Evolutionary conservation across 805 yeast species (phyloP).

Genomic region (Yamadazyma scolyti): DNA sequence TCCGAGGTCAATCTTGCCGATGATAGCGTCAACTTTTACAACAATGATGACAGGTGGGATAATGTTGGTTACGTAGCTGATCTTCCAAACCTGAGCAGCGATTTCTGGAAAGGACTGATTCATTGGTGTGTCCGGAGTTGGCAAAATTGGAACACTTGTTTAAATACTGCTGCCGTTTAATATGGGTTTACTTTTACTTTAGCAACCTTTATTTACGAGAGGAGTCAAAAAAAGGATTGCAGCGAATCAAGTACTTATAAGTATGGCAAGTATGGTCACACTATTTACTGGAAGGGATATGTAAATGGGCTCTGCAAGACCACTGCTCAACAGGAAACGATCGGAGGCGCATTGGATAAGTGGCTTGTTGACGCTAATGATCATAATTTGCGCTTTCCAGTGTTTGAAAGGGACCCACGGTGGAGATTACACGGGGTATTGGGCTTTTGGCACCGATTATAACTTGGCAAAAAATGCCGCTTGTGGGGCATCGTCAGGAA

Average conservation of each 20-base stretch:
- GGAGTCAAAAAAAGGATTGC: conserved; percentile 1
- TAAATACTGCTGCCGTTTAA: not conserved
- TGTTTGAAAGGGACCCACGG: conserved; percentile 3
- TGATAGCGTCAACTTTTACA: too few relatives aligned
- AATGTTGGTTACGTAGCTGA: too few relatives aligned
- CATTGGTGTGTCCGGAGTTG: conserved; percentile 1
- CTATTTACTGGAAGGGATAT: not conserved
- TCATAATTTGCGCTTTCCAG: conserved; percentile 1
- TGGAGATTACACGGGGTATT: conserved; percentile 1
- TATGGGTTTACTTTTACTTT: not conserved
- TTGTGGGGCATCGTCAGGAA: too few relatives aligned
- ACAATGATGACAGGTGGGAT: too few relatives aligned
- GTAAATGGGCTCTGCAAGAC: not conserved
- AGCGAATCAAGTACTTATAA: conserved; percentile 1
- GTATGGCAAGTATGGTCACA: conserved; percentile 1
- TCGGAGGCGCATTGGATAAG: conserved; percentile 1
- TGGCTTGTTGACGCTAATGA: not conserved
- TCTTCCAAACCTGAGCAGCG: too few relatives aligned
- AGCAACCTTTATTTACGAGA: not conserved
- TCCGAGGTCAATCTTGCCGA: too few relatives aligned
- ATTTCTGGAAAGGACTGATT: too few relatives aligned
- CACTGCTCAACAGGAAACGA: not conserved
- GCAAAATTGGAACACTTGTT: not conserved
- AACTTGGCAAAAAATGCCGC: not conserved
- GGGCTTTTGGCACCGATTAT: conserved; percentile 1